Base-by-base conservation (phyloP, 1,139 yeast genomes). In the Candida buenavistaensis region DNA sequence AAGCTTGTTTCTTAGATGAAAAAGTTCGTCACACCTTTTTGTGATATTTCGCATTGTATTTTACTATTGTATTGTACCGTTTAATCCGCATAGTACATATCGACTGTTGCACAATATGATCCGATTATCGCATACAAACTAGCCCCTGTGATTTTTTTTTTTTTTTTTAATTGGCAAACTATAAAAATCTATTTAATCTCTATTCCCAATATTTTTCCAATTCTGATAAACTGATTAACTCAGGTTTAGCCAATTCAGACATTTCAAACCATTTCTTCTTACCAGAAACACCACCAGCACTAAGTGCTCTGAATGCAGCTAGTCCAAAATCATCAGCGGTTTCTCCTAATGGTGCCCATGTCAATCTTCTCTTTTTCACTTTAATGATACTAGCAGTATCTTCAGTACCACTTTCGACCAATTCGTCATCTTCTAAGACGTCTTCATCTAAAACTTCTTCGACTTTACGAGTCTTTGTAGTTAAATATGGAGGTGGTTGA, bases 151-250 rank as follows among this genome's bases (percentile, higher is more conserved):
- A n/a, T 20, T 17, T 17, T 5, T 17, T 17, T 17, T 17, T 17
- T 17, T 17, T 17, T 17, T 17, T 17, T 17, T 17, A 17, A 17
- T 6, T 17, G 19, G 7, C 5, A 7, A 17, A 9, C 23, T 21
- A 9, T 22, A 6, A n/a, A n/a, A 6, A 9, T 23, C 17, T 16
- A 10, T 22, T 24, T 19, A 20, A 15, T 14, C 11, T 22, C 23
- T 25, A 14, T 14, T 65, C 59, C 51, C 82, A 82, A 52, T 82
- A 68, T 44, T 76, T 75, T 52, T 84, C 94, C 47, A 84, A 62
- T 48, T 84, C 92, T 30, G 85, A 82, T 50, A 83, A 68, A 28
- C 87, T 78, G 21, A 80, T 70, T 46, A 82, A 84, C 61, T 84
- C 94, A 6, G 94, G 94, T 78, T 75, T 42, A 7, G 32, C 26